Conservation (phyloP, 345 rosid genomes). For the Citrus australasica region DNA sequence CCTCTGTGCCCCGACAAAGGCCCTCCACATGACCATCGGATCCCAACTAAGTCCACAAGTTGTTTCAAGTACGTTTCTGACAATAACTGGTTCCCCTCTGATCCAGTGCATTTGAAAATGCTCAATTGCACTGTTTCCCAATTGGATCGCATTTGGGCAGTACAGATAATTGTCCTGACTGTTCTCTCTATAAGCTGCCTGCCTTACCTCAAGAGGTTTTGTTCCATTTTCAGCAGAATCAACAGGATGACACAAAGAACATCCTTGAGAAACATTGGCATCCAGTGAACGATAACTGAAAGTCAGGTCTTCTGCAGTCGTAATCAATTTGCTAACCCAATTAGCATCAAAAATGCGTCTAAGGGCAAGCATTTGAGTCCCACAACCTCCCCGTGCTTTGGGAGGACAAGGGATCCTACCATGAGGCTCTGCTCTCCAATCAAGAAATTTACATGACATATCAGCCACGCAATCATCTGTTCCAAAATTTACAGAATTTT, state of each 20-base stretch:
- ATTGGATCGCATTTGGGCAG: constrained; percentile 38
- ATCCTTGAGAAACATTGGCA: constrained; percentile 31
- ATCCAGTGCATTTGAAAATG: constrained; percentile 61
- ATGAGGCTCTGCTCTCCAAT: constrained; percentile 46
- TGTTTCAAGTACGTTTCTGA: constrained; percentile 42
- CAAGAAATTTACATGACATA: neutral
- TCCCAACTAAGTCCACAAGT: constrained; percentile 62
- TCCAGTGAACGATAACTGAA: constrained; percentile 27
- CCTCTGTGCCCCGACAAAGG: constrained; percentile 39
- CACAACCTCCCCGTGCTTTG: constrained; percentile 60
- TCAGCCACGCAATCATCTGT: neutral
- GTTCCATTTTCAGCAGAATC: constrained; percentile 13
- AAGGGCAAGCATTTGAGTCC: constrained; percentile 42
- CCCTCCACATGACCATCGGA: constrained; percentile 74
- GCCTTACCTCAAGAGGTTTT: constrained; percentile 30
- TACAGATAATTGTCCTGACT: constrained; percentile 44
- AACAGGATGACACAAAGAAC: constrained; percentile 31
- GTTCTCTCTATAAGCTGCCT: constrained; percentile 41
- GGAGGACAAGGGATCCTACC: constrained; percentile 67
- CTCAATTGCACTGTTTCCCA: constrained; percentile 28
- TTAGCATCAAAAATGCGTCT: constrained; percentile 42
- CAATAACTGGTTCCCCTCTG: constrained; percentile 60
- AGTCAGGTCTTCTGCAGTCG: constrained; percentile 45
- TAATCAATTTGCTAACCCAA: constrained; percentile 41
- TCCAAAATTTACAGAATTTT: constrained; percentile 2